Base-by-base conservation (phyloP, 345 rosid genomes). In the Eucalyptus microcorys region DNA sequence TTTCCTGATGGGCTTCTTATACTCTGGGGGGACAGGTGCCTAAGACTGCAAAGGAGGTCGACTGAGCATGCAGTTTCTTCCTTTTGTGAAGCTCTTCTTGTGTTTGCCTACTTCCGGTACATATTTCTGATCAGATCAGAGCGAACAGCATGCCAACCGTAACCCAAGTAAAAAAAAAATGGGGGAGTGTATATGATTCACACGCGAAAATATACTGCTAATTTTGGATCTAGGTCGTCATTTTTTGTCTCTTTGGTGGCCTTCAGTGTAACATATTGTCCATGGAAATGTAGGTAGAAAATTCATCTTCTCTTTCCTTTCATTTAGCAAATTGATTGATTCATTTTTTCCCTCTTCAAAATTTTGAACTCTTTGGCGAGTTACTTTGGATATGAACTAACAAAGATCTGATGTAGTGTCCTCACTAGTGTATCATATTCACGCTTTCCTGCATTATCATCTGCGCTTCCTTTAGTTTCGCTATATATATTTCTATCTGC, bases 1-100 rank as follows among this genome's bases (percentile, higher is more conserved):
- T 92, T 90, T 88, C 94, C 94, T 94, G 96, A 94, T 94, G 93
- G 93, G 93, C 91, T 94, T 94, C 93, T 95, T 95, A 89, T 93
- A 86, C 93, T 92, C 92, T 91, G 92, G 94, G 96, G 89, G 96
- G 94, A 93, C 96, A 94, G 95, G 95, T 94, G 92, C 81, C 55
- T 89, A 94, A 93, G 90, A 91, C 89, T 34, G 92, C 92, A 66
- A 94, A 95, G 96, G 94, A 85, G 89, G 92, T 91, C 37, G 94
- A 93, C 86, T 88, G 90, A 93, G 68, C 87, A 90, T 84, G 86
- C 89, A 86, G 37, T 87, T 87, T 89, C 45, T 52, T 61, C 91
- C 61, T 89, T 84, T 68, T 64, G 87, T 48, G 68, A 92, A 90
- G 92, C 93, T 88, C 89, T 90, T 91, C 86, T 30, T 85, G 79